Conservation (phyloP, 768 basidiomycete genomes). For the Cantharellus cinnabarinus region DNA sequence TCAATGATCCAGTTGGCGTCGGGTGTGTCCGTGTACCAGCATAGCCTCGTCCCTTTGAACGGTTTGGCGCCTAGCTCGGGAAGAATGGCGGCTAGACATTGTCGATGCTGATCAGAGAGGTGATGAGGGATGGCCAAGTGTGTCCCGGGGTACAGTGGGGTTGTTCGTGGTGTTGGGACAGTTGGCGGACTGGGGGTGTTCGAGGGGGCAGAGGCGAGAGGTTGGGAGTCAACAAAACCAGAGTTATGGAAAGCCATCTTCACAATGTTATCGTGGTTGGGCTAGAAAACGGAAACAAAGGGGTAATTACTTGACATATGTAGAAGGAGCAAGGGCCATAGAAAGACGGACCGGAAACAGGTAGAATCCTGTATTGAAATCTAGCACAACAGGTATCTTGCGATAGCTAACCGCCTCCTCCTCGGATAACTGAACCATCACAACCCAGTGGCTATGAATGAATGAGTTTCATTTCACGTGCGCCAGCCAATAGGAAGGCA, state of each 20-base stretch:
- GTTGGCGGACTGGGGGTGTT: conserved; percentile 13
- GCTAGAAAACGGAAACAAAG: conserved; percentile 25
- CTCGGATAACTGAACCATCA: conserved; percentile 47
- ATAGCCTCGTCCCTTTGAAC: conserved; percentile 55
- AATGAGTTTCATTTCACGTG: not conserved
- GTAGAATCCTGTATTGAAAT: conserved; percentile 61
- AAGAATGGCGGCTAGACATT: conserved; percentile 35
- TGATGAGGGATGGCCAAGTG: conserved; percentile 48
- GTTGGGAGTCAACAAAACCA: conserved; percentile 31
- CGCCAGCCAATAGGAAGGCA: not conserved
- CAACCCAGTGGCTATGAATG: conserved; percentile 48
- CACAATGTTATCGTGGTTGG: conserved; percentile 43
- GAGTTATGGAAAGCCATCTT: conserved; percentile 62
- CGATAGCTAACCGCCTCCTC: conserved; percentile 48
- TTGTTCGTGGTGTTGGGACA: conserved; percentile 55
- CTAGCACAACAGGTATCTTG: conserved; percentile 45
- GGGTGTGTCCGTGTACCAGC: conserved; percentile 85
- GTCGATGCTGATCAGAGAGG: conserved; percentile 30
- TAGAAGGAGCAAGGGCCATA: not conserved
- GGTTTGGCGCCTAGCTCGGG: conserved; percentile 60
- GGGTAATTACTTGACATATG: not conserved
- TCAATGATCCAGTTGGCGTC: conserved; percentile 86
- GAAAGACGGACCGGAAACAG: conserved; percentile 46
- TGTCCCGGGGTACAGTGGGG: conserved; percentile 32
- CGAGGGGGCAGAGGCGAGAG: conserved; percentile 7